Evolutionary conservation across 1,284 basidiomycete species (phyloP).

Genomic region (Sanghuangporus baumii): DNA sequence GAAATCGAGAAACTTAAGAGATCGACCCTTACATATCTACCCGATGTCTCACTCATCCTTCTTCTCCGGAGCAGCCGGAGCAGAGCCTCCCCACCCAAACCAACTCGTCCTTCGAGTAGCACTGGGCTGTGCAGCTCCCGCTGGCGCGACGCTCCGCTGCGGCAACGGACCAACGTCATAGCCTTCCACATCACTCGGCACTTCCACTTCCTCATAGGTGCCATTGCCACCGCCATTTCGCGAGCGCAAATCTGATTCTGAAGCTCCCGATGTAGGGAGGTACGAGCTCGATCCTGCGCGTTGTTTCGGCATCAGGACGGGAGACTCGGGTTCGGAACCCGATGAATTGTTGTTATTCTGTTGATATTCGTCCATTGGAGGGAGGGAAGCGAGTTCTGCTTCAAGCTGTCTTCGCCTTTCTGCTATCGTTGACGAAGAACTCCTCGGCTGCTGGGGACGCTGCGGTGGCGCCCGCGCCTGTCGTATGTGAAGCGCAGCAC

Average conservation of each 20-base stretch:
- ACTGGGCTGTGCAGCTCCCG: constrained; percentile 13
- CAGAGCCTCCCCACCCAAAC: constrained; percentile 36
- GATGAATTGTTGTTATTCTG: constrained; percentile 15
- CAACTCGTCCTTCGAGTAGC: constrained; percentile 29
- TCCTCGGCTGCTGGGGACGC: constrained; percentile 17
- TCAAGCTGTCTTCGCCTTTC: constrained; percentile 51
- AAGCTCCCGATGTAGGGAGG: constrained; percentile 28
- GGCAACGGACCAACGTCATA: constrained; percentile 33
- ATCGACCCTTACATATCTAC: neutral
- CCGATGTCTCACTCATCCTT: constrained; percentile 19
- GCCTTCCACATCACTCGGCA: constrained; percentile 60
- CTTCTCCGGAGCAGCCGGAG: constrained; percentile 2
- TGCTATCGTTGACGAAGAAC: constrained; percentile 29
- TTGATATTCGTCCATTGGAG: constrained; percentile 25
- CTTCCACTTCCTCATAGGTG: constrained; percentile 58
- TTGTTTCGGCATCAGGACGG: constrained; percentile 30
- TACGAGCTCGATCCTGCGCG: constrained; percentile 25
- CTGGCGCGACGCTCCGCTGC: constrained; percentile 10
- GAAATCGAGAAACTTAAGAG: neutral
- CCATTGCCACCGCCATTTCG: constrained; percentile 38
- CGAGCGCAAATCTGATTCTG: constrained; percentile 38
- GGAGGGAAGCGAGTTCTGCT: constrained; percentile 48
- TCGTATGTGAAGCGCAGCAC: constrained; percentile 24
- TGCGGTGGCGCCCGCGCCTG: constrained; percentile 18
- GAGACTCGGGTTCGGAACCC: constrained; percentile 19